A percentile compares a stretch with the other conserved stretches of the same genome.
Evolutionary conservation across 495 filamentous ascomycete genomes (phyloP).

Genomic region (Hapsidospora chrysogenum): DNA sequence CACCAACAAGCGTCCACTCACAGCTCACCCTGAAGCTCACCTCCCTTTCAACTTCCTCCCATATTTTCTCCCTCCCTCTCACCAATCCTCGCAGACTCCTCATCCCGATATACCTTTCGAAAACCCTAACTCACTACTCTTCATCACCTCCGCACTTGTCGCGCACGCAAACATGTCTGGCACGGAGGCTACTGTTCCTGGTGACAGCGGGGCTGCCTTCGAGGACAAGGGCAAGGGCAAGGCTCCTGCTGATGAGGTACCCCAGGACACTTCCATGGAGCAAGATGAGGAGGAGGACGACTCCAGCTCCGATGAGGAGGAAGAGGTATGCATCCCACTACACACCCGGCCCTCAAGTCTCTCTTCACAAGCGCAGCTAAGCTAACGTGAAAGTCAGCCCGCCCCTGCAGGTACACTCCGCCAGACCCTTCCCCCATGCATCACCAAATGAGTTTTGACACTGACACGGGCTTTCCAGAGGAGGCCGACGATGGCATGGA

Average conservation of each 20-base stretch:
- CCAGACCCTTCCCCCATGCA: constrained; percentile 16
- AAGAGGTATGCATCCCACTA: constrained; percentile 33
- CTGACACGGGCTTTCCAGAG: background rate
- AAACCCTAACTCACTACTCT: constrained; percentile 5
- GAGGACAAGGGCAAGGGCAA: constrained; percentile 45
- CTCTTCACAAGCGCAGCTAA: constrained; percentile 3
- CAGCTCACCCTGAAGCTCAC: too few relatives aligned
- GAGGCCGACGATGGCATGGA: constrained; percentile 73
- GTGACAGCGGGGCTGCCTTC: constrained; percentile 10
- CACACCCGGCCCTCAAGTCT: background rate
- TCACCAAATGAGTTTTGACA: background rate
- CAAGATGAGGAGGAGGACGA: constrained; percentile 52
- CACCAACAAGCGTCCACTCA: too few relatives aligned
- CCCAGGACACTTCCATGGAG: constrained; percentile 46
- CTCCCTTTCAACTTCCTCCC: too few relatives aligned
- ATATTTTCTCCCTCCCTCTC: too few relatives aligned
- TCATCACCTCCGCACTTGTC: constrained; percentile 2
- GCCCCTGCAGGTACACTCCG: constrained; percentile 30
- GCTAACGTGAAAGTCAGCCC: constrained; percentile 13
- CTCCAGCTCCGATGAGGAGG: constrained; percentile 34
- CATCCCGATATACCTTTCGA: constrained; percentile 1
- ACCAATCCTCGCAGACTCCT: too few relatives aligned
- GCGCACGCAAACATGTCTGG: constrained; percentile 13
- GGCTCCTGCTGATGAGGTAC: constrained; percentile 22
- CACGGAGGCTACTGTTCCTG: constrained; percentile 10